Conservation (phyloP, 768 basidiomycete species). For the Termitomyces sp. region DNA sequence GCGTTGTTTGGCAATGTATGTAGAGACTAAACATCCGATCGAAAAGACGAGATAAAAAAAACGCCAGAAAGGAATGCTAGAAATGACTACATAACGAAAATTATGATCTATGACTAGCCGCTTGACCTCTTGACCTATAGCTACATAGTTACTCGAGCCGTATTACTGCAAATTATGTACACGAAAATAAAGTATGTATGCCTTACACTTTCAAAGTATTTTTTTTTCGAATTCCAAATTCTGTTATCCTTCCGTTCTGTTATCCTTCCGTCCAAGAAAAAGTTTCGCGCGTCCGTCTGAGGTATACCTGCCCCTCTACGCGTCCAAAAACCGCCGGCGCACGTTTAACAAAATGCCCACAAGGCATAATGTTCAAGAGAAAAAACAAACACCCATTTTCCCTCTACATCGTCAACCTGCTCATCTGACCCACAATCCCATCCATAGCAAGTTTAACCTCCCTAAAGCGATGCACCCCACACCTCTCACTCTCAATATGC, state of each 20-base stretch:
- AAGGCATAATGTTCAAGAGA: not conserved
- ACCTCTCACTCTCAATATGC: constrained; percentile 64
- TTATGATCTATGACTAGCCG: too few species aligned
- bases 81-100: too few species aligned
- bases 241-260: not conserved
- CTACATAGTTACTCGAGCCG: not conserved
- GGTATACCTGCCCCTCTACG: not conserved
- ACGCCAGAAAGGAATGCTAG: too few species aligned
- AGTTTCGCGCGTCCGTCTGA: not conserved
- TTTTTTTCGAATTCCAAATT: not conserved
- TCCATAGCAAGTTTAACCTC: constrained; percentile 38
- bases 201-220: not conserved
- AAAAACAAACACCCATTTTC: too few species aligned
- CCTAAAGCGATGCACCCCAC: constrained; percentile 51
- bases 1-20: too few species aligned
- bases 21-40: too few species aligned
- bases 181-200: not conserved
- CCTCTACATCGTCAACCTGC: constrained; percentile 17
- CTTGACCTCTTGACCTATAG: not conserved
- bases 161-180: not conserved
- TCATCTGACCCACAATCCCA: constrained; percentile 26
- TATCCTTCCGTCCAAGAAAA: not conserved
- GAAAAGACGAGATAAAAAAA: too few species aligned
- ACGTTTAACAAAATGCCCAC: not conserved
- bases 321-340: not conserved